Evolutionary conservation across 148 eudicot genomes (phyloP), one percentile per base, ranked within the genome.

Genomic region (Oxyria digyna): DNA sequence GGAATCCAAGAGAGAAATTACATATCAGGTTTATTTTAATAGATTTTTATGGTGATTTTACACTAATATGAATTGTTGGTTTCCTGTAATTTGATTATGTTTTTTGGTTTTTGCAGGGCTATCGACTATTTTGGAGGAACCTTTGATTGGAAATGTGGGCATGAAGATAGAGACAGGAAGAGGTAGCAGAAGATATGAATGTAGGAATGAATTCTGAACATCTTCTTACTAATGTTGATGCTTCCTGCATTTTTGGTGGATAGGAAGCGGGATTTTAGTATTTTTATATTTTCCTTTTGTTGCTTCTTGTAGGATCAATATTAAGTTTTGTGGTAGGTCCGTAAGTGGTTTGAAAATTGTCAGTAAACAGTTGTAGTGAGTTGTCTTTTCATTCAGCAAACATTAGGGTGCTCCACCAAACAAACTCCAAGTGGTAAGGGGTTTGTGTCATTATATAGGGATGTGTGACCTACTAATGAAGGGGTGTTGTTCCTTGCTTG

Each of bases 81-180:
- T 62, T 63, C 41, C 32, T 41, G 33, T 24, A 18, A 41, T 29
- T 32, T 63, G 21, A 14, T 12, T 62, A 0, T 2, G 26, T n/a
- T 14, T 17, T 38, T 66, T 20, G n/a, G n/a, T 41, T 23, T 33
- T 64, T 18, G 15, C 46, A 66, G 69, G 45, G 26, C 31, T 66
- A 6, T 38, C 69, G n/a, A 66, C 69, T 23, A 66, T 66, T 66
- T 66, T 66, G 69, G 69, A 66, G 45, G 69, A 66, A 38, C 69
- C 69, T 66, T 38, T 66, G 6, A 18, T 14, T n/a, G 42, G 67
- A 63, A 31, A 31, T 2, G 38, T 37, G 69, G 65, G 20, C 38
- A 59, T 37, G 8, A 29, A 29, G 65, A 59, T 37, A 31, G 6
- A 27, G 20, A 59, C 38, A 31, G 14, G 37, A 31, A 59, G 29